Evolutionary conservation across 192 early-diverging fungal genomes (phyloP).

Genomic region (Backusella luteola): DNA sequence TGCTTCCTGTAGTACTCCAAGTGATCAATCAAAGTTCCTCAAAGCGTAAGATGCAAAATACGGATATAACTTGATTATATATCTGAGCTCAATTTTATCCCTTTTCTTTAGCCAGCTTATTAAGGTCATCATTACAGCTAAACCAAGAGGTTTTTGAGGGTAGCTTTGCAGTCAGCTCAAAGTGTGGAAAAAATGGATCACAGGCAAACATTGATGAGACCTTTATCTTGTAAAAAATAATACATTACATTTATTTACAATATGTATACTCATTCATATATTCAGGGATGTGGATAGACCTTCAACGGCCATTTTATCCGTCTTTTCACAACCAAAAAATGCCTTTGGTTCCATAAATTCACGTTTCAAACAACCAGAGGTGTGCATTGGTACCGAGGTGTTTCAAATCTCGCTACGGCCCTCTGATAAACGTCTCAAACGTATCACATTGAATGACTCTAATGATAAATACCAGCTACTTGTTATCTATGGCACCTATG

Average conservation of each 20-base stretch:
- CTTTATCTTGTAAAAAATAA: conserved; percentile 13
- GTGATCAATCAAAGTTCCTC: conserved; percentile 6
- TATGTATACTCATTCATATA: background rate
- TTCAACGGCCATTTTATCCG: conserved; percentile 1
- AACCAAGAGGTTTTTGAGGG: conserved; percentile 11
- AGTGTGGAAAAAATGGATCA: conserved; percentile 24
- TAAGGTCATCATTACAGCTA: conserved; percentile 2
- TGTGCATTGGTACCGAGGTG: conserved; percentile 17
- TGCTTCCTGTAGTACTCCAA: conserved; percentile 8
- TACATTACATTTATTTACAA: too few relatives aligned
- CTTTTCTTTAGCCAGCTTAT: background rate
- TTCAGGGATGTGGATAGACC: conserved; percentile 24
- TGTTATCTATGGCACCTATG: conserved; percentile 23
- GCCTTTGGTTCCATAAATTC: conserved; percentile 5
- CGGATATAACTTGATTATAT: background rate
- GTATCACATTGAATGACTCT: conserved; percentile 12
- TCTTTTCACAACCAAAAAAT: conserved; percentile 20
- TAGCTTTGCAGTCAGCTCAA: conserved; percentile 4
- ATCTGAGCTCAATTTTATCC: background rate
- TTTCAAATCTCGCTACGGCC: conserved; percentile 9
- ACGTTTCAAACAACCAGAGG: conserved; percentile 11
- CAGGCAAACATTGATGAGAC: conserved; percentile 30
- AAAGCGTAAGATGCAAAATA: conserved; percentile 13
- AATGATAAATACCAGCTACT: conserved; percentile 18
- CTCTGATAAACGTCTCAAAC: conserved; percentile 16